A percentile compares a stretch with the other conserved stretches of the same genome.
These are phyloP conservation scores for Ophiostoma ulmi DNA, from an alignment of 2,329 filamentous ascomycete genomes.

Conservation along the genomic window DNA sequence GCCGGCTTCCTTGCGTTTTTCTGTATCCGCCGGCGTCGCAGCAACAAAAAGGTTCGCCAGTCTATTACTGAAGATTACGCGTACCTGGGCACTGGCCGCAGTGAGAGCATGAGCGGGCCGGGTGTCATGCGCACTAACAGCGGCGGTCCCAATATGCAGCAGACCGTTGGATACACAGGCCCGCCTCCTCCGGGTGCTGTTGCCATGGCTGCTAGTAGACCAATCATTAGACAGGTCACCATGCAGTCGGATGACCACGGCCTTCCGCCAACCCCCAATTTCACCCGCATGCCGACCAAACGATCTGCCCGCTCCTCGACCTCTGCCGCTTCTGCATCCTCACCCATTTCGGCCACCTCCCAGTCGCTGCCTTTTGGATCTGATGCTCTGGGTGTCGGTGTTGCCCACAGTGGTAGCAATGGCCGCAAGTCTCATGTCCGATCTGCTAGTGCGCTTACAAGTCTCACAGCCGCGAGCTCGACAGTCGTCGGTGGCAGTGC, in stretches of 20 bases:
- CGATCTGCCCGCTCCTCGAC: neutral
- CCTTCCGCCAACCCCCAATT: constrained; percentile 25
- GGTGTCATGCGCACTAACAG: constrained; percentile 3
- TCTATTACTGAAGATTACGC: constrained; percentile 32
- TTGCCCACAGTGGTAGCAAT: neutral
- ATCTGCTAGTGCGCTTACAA: constrained; percentile 20
- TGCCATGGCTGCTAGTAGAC: constrained; percentile 11
- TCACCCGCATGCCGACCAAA: neutral
- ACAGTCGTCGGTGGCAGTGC: constrained; percentile 23
- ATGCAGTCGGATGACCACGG: constrained; percentile 20
- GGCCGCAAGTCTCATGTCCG: constrained; percentile 18
- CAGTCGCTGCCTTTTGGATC: constrained; percentile 1
- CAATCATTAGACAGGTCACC: neutral
- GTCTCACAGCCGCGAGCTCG: constrained; percentile 20
- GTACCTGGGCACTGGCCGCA: constrained; percentile 38
- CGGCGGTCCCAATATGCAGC: constrained; percentile 1
- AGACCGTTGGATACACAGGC: constrained; percentile 20
- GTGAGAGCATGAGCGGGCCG: constrained; percentile 19
- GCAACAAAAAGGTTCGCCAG: constrained; percentile 9
- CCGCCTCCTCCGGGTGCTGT: constrained; percentile 20
- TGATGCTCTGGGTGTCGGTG: neutral
- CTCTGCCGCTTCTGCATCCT: neutral
- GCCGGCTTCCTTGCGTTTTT: constrained; percentile 17
- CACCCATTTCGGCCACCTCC: constrained; percentile 14
- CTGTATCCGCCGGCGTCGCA: constrained; percentile 16